phyloP scores from a whole-genome alignment of 2,329 filamentous ascomycete genomes.

The Aspergillus jensenii region DNA sequence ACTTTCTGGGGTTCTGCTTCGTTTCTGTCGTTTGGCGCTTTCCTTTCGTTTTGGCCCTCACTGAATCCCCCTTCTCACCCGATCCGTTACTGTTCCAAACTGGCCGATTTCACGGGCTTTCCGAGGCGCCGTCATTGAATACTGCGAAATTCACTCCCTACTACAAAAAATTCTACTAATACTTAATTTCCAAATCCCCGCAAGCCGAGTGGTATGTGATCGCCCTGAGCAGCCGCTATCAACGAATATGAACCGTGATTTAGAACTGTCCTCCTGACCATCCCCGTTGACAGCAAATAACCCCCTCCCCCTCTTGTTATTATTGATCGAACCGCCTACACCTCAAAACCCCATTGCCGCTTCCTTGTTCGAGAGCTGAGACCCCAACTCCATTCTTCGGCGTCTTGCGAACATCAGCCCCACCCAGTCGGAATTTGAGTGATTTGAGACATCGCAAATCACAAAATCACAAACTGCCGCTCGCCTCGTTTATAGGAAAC shows the following conservation, averaged over 20 bases:
- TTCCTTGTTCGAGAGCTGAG: constrained; percentile 8
- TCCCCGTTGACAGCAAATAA: constrained; percentile 11
- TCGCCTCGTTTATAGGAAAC: constrained; percentile 18
- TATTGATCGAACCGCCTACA: constrained; percentile 12
- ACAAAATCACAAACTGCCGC: constrained; percentile 15
- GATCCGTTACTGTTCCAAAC: neutral
- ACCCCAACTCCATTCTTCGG: constrained; percentile 12
- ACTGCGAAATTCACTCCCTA: neutral
- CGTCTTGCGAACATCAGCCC: constrained; percentile 13
- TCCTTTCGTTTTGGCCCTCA: neutral
- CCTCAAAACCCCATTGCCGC: neutral
- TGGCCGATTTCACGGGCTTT: neutral
- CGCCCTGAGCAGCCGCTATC: constrained; percentile 13
- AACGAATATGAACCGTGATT: constrained; percentile 9
- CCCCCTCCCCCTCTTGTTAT: constrained; percentile 11
- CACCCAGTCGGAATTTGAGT: constrained; percentile 17
- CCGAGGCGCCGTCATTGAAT: neutral
- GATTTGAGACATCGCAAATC: constrained; percentile 17
- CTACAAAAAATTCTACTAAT: constrained; percentile 8
- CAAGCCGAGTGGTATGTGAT: constrained; percentile 16
- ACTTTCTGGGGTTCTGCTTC: neutral
- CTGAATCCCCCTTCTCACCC: neutral
- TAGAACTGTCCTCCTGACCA: constrained; percentile 15
- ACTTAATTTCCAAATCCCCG: constrained; percentile 10
- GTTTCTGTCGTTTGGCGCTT: neutral